Conservation (phyloP, 1,284 basidiomycete species). For the Microbotryum violaceum region DNA sequence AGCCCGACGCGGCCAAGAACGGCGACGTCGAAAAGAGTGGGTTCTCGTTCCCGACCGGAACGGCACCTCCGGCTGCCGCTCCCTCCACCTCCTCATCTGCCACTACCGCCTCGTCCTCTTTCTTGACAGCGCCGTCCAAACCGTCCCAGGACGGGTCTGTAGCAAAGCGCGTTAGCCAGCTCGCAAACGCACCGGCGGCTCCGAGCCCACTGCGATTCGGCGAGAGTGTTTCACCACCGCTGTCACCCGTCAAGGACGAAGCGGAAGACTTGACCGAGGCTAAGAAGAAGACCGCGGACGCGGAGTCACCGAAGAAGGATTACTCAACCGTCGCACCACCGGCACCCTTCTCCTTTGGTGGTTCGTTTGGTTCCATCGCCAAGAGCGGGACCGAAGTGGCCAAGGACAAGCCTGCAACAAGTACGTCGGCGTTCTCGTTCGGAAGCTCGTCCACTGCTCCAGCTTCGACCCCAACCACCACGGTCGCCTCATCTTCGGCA, state of each 20-base stretch:
- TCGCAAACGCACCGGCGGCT: constrained; percentile 23
- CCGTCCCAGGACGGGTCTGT: constrained; percentile 1
- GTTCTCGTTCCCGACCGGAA: constrained; percentile 29
- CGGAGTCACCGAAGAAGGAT: not conserved
- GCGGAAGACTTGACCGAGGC: not conserved
- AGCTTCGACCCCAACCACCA: not conserved
- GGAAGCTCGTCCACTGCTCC: not conserved
- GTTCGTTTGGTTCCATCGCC: constrained; percentile 25
- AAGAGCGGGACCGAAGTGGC: constrained; percentile 13
- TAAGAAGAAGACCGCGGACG: not conserved
- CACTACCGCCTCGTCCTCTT: not conserved
- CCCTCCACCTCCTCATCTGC: constrained; percentile 1
- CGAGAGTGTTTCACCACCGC: constrained; percentile 22
- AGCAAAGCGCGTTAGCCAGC: constrained; percentile 17
- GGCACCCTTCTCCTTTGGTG: constrained; percentile 23
- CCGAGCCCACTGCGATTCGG: constrained; percentile 26
- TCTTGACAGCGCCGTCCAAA: not conserved
- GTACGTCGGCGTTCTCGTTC: constrained; percentile 10
- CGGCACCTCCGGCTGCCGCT: not conserved
- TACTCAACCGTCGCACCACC: not conserved
- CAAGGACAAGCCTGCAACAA: constrained; percentile 1
- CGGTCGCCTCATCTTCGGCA: constrained; percentile 1
- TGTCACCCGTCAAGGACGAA: constrained; percentile 1
- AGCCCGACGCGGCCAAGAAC: constrained; percentile 17
- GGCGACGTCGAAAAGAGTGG: constrained; percentile 29